Evolutionary conservation across 352 stramenopile genomes (phyloP).

Genomic region (Phytophthora pini): DNA sequence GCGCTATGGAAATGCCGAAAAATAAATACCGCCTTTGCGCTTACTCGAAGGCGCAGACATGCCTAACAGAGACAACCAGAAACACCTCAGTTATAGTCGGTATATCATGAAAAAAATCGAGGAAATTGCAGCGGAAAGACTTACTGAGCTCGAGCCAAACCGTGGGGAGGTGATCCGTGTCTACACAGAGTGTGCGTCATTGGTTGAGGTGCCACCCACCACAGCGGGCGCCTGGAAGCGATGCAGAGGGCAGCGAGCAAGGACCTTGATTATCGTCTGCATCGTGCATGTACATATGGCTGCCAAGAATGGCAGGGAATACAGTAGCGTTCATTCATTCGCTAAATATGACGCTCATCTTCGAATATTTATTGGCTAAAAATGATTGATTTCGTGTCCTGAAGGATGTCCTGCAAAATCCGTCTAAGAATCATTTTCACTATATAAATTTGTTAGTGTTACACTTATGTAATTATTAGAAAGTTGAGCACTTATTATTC

Average conservation of each 20-base stretch:
- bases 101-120: constrained; percentile 30
- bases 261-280: background rate
- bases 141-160: constrained; percentile 10
- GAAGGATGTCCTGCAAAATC: too few relatives aligned
- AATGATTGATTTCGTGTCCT: too few relatives aligned
- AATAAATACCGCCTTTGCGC: constrained; percentile 1
- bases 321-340: too few relatives aligned
- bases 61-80: constrained; percentile 20
- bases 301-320: too few relatives aligned
- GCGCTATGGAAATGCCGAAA: constrained; percentile 5
- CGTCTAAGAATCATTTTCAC: too few relatives aligned
- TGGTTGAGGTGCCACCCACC: constrained; percentile 1
- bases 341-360: too few relatives aligned
- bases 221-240: constrained; percentile 7
- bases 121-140: background rate
- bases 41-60: constrained; percentile 10
- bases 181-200: constrained; percentile 1
- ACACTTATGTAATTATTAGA: too few relatives aligned
- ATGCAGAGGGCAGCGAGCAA: constrained; percentile 13
- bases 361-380: too few relatives aligned
- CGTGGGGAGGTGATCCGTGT: background rate
- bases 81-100: constrained; percentile 10
- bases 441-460: too few relatives aligned
- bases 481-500: too few relatives aligned
- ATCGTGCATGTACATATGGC: too few relatives aligned